Conservation (phyloP, 2,329 filamentous ascomycete genomes). For the Xylaria sp. region DNA sequence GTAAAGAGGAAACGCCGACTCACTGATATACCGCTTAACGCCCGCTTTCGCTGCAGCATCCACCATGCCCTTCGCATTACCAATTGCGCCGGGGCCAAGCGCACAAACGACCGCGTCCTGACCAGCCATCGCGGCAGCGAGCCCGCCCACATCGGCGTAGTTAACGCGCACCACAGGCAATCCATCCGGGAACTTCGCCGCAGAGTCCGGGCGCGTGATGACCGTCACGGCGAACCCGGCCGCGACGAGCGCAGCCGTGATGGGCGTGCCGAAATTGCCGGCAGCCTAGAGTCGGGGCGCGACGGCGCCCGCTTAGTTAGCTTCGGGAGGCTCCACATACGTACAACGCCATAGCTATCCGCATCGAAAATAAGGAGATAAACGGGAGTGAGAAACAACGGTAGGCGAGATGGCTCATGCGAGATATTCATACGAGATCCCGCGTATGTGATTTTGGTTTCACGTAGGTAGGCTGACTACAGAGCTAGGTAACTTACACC, state of each 20-base stretch:
- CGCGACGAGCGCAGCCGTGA: slow-evolving; percentile 42
- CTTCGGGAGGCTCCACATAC: neutral
- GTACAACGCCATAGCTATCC: neutral
- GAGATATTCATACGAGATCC: neutral
- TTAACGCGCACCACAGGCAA: slow-evolving; percentile 40
- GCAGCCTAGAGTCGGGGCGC: slow-evolving; percentile 38
- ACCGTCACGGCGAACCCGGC: slow-evolving; percentile 45
- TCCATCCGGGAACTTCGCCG: slow-evolving; percentile 41
- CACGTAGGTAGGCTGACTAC: neutral
- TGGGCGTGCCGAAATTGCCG: slow-evolving; percentile 48
- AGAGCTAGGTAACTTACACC: slow-evolving; percentile 40
- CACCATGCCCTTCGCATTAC: slow-evolving; percentile 41
- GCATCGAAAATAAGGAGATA: neutral
- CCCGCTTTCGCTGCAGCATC: slow-evolving; percentile 49
- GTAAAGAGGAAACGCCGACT: slow-evolving; percentile 5
- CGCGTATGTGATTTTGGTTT: neutral
- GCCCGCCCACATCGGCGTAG: slow-evolving; percentile 39
- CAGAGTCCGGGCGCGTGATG: slow-evolving; percentile 42
- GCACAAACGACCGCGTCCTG: slow-evolving; percentile 48
- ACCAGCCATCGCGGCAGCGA: slow-evolving; percentile 42
- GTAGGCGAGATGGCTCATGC: neutral
- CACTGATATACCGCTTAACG: slow-evolving; percentile 47
- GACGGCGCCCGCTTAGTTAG: neutral
- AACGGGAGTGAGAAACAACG: too few species aligned
- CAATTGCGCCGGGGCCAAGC: slow-evolving; percentile 42